These are phyloP conservation scores for Lecanicillium sp. DNA, from an alignment of 2,329 filamentous ascomycete genomes.

Conservation along the genomic window DNA sequence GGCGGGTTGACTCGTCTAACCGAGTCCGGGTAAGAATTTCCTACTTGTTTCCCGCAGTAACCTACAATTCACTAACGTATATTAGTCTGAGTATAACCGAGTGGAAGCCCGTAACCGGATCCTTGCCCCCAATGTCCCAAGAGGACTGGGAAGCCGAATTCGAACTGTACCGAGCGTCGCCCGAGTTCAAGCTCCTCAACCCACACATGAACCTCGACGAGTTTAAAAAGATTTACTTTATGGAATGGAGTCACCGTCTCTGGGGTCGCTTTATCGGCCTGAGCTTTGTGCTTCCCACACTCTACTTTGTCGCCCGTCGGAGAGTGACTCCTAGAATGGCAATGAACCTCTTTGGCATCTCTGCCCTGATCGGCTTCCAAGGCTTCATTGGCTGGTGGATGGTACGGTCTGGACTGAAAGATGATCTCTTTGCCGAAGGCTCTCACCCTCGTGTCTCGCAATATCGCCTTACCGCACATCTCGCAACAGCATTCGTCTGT, in stretches of 20 bases:
- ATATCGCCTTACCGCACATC: constrained; percentile 83
- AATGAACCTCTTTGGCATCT: constrained; percentile 70
- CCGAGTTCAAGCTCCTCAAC: constrained; percentile 88
- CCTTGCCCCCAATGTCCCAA: constrained; percentile 68
- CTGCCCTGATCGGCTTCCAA: constrained; percentile 85
- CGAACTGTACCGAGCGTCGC: constrained; percentile 81
- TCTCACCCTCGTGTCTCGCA: constrained; percentile 89
- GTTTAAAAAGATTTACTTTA: constrained; percentile 98
- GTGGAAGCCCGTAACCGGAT: constrained; percentile 95
- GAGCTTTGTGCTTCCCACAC: constrained; percentile 77
- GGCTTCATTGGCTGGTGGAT: constrained; percentile 99
- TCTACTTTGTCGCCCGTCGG: constrained; percentile 78
- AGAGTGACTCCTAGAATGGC: constrained; percentile 75
- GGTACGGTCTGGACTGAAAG: constrained; percentile 93
- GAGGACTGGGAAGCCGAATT: constrained; percentile 91
- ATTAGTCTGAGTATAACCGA: constrained; percentile 89
- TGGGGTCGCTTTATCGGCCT: constrained; percentile 91
- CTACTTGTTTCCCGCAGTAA: background rate
- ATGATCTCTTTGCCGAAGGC: constrained; percentile 88
- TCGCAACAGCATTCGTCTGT: constrained; percentile 84
- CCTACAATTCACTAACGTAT: constrained; percentile 1
- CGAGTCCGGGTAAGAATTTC: constrained; percentile 72
- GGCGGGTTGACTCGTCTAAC: constrained; percentile 89
- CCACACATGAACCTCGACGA: constrained; percentile 86
- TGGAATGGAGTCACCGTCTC: constrained; percentile 95